Conservation (phyloP, 176 grass and related monocot species). For the Musa troglodytarum region DNA sequence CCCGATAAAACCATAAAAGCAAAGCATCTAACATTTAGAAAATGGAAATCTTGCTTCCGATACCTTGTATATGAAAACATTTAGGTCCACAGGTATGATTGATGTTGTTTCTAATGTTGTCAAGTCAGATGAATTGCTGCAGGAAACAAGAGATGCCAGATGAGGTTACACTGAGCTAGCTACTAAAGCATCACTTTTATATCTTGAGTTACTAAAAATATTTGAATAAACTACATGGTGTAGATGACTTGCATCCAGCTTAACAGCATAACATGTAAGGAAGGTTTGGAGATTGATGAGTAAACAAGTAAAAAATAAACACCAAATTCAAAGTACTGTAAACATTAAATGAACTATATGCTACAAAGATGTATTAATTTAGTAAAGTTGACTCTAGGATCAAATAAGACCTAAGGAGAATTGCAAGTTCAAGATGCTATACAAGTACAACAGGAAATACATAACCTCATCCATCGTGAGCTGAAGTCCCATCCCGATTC, state of each 20-base stretch:
- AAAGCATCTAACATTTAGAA: background rate
- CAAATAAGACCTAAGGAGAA: background rate
- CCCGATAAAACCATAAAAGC: background rate
- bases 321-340: background rate
- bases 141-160: constrained; percentile 20
- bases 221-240: background rate
- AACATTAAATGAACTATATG: background rate
- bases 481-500: constrained; percentile 99
- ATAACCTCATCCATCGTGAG: constrained; percentile 98
- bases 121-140: constrained; percentile 67
- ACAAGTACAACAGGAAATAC: background rate
- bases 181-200: background rate
- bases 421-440: background rate
- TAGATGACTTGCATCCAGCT: background rate
- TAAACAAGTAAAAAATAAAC: too few relatives aligned
- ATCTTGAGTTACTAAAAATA: background rate
- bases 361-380: background rate
- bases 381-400: background rate
- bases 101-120: constrained; percentile 60
- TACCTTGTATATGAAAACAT: constrained; percentile 88
- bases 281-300: too few relatives aligned
- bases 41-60: background rate
- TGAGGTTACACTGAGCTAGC: background rate
- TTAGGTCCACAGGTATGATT: constrained; percentile 84
- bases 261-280: background rate